A percentile compares a stretch with the other conserved stretches of the same genome.
phyloP scores from a whole-genome alignment of 345 rosid species.

The Murraya paniculata region DNA sequence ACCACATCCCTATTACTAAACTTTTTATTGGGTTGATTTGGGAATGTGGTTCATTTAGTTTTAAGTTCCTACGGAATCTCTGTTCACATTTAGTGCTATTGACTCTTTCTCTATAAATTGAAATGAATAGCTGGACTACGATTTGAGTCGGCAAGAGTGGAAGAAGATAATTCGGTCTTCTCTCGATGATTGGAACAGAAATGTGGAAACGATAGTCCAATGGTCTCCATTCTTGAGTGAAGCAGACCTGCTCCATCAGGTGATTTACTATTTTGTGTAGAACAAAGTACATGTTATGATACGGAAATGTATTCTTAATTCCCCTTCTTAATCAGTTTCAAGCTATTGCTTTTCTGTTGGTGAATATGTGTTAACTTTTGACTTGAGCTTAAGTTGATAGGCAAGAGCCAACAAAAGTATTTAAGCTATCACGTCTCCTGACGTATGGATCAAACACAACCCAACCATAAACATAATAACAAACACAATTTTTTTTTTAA shows the following conservation, averaged over 20 bases:
- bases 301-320: background rate
- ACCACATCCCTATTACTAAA: background rate
- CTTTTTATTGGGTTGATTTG: background rate
- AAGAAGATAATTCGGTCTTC: constrained; percentile 50
- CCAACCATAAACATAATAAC: background rate
- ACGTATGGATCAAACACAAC: background rate
- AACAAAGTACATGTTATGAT: background rate
- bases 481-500: background rate
- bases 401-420: background rate
- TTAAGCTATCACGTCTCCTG: background rate
- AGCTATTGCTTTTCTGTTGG: background rate
- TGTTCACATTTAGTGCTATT: constrained; percentile 3
- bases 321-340: background rate
- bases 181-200: constrained; percentile 59
- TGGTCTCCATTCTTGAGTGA: constrained; percentile 92
- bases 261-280: constrained; percentile 20
- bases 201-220: constrained; percentile 57
- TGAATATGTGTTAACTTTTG: background rate
- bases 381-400: background rate
- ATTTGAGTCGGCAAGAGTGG: constrained; percentile 58
- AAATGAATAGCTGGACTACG: constrained; percentile 71
- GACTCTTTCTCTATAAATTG: constrained; percentile 17
- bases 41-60: constrained; percentile 9
- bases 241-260: constrained; percentile 78
- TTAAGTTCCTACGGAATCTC: background rate